These are phyloP conservation scores for Nicotiana sylvestris DNA, from an alignment of 257 asterid species.

Conservation along the genomic window DNA sequence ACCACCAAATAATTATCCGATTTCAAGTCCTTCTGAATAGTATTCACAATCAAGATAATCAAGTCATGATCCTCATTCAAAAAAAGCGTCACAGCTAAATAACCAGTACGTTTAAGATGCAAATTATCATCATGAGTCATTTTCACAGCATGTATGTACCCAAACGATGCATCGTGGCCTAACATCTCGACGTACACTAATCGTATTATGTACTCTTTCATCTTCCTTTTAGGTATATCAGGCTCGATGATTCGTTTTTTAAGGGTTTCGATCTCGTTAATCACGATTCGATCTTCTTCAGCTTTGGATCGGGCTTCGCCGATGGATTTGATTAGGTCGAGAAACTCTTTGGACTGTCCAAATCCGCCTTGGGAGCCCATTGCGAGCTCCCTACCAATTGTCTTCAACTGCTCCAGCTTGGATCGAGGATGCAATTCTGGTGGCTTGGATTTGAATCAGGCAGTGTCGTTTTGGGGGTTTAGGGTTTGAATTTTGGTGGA, in stretches of 20 bases:
- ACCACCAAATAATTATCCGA: slow-evolving; percentile 86
- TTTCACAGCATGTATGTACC: slow-evolving; percentile 93
- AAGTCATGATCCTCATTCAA: slow-evolving; percentile 92
- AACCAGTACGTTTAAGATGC: slow-evolving; percentile 73
- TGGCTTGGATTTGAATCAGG: neutral
- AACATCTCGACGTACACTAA: slow-evolving; percentile 91
- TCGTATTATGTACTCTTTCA: slow-evolving; percentile 81
- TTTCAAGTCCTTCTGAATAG: slow-evolving; percentile 96
- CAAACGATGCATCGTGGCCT: slow-evolving; percentile 94
- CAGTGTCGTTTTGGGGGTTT: neutral
- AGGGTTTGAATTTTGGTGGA: slow-evolving; percentile 13
- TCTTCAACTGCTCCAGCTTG: slow-evolving; percentile 89
- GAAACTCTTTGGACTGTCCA: slow-evolving; percentile 89
- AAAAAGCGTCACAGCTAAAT: slow-evolving; percentile 85
- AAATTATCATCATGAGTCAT: slow-evolving; percentile 93
- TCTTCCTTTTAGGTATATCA: slow-evolving; percentile 77
- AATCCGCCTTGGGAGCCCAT: slow-evolving; percentile 95
- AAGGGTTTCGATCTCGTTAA: slow-evolving; percentile 84
- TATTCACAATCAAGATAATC: slow-evolving; percentile 88
- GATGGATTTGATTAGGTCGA: slow-evolving; percentile 85
- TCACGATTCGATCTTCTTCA: slow-evolving; percentile 89
- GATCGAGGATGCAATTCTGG: neutral
- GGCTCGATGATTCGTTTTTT: slow-evolving; percentile 66
- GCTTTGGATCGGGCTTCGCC: slow-evolving; percentile 98
- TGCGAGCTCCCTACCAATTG: slow-evolving; percentile 95